Percentiles rank a stretch among this genome's conserved stretches.
Evolutionary conservation across 805 yeast species (phyloP).

Genomic region (Candida ipomoeae): DNA sequence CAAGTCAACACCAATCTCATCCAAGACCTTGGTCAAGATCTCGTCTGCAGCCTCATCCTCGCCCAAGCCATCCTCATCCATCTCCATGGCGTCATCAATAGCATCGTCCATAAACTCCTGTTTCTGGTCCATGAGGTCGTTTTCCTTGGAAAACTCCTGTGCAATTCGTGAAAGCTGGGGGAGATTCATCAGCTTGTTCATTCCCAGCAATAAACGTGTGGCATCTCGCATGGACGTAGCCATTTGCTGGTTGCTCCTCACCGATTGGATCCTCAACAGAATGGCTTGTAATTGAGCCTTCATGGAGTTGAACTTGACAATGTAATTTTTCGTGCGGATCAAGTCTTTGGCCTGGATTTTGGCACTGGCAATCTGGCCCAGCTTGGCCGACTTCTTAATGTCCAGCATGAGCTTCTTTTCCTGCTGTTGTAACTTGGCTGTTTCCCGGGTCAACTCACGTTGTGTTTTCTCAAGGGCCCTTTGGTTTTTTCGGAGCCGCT

Average conservation of each 20-base stretch:
- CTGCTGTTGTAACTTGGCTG: constrained; percentile 79
- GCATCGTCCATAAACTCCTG: constrained; percentile 99
- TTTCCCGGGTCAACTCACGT: constrained; percentile 87
- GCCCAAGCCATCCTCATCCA: constrained; percentile 64
- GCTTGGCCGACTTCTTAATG: constrained; percentile 87
- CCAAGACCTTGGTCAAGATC: constrained; percentile 84
- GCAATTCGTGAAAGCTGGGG: constrained; percentile 87
- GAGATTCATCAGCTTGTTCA: constrained; percentile 87
- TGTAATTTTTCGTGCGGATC: constrained; percentile 78
- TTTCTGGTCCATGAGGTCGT: constrained; percentile 96
- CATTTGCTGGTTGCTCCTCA: constrained; percentile 93
- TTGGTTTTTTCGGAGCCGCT: constrained; percentile 90
- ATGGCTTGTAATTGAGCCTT: constrained; percentile 95
- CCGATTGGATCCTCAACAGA: constrained; percentile 84
- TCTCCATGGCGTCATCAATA: constrained; percentile 93
- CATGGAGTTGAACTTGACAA: constrained; percentile 88
- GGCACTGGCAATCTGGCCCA: constrained; percentile 82
- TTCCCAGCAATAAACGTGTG: constrained; percentile 72
- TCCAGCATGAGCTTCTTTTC: constrained; percentile 84
- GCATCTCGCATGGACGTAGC: constrained; percentile 93
- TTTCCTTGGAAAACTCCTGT: constrained; percentile 91
- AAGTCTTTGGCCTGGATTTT: constrained; percentile 95
- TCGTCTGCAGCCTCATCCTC: constrained; percentile 91
- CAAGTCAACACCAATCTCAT: constrained; percentile 92
- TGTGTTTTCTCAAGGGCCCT: constrained; percentile 92